Conservation (phyloP, 129 eudicot species). For the Escallonia rubra region DNA sequence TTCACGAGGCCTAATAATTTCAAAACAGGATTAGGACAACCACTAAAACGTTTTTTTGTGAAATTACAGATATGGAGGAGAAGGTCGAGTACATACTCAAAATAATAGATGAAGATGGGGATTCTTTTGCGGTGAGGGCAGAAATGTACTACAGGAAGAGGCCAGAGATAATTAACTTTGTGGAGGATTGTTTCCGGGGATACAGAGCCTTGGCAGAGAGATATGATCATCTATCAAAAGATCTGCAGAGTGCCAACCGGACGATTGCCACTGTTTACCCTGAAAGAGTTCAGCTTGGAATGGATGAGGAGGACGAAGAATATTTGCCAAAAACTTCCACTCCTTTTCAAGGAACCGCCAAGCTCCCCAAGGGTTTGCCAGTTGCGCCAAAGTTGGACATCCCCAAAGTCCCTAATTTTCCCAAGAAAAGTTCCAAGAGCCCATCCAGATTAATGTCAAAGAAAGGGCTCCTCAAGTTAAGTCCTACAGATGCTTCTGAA, state of each 20-base stretch:
- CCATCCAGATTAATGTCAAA: constrained; percentile 52
- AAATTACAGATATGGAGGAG: constrained; percentile 61
- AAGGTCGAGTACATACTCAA: constrained; percentile 51
- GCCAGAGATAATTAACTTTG: constrained; percentile 52
- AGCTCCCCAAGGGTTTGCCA: constrained; percentile 13
- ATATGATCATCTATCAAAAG: constrained; percentile 61
- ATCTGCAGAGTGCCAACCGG: constrained; percentile 65
- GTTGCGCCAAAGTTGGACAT: constrained; percentile 30
- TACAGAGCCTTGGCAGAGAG: constrained; percentile 71
- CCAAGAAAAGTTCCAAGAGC: constrained; percentile 23
- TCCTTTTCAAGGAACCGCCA: not conserved
- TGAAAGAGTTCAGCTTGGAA: constrained; percentile 46
- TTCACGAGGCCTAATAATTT: too few species aligned
- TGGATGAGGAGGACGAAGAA: constrained; percentile 59
- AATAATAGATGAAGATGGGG: constrained; percentile 64
- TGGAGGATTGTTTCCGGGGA: constrained; percentile 55
- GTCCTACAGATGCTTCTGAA: constrained; percentile 12
- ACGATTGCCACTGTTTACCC: constrained; percentile 58
- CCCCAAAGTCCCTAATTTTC: constrained; percentile 30
- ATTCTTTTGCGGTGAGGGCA: constrained; percentile 53
- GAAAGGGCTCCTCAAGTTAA: constrained; percentile 50
- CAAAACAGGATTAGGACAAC: not conserved
- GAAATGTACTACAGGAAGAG: constrained; percentile 67
- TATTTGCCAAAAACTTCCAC: constrained; percentile 3
- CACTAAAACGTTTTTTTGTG: not conserved